Evolutionary conservation across 108 stramenopile genomes (phyloP).

Genomic region (Cyclotella sp.): DNA sequence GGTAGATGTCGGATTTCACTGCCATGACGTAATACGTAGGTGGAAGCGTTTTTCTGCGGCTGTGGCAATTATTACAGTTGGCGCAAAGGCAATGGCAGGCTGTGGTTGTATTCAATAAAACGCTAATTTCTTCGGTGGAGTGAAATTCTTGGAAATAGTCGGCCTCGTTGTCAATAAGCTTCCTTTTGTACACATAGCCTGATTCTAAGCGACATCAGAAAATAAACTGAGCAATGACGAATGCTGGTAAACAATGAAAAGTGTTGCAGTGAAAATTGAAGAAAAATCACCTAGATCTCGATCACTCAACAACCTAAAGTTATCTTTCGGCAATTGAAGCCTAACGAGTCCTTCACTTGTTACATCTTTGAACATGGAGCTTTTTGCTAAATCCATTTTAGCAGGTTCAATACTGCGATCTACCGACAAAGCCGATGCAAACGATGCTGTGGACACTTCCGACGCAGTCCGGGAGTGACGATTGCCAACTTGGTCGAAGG

Average conservation of each 20-base stretch:
- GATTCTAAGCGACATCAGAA: slow-evolving; percentile 3
- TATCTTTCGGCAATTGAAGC: slow-evolving; percentile 69
- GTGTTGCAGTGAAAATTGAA: slow-evolving; percentile 8
- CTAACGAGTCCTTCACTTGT: slow-evolving; percentile 58
- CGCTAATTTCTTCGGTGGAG: slow-evolving; percentile 18
- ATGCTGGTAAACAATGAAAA: background rate
- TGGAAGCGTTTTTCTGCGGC: slow-evolving; percentile 51
- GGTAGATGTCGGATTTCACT: slow-evolving; percentile 72
- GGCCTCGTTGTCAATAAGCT: slow-evolving; percentile 51
- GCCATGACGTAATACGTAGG: slow-evolving; percentile 62
- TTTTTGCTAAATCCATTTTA: slow-evolving; percentile 46
- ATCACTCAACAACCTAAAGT: slow-evolving; percentile 65
- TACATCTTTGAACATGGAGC: slow-evolving; percentile 63
- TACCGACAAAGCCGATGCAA: slow-evolving; percentile 32
- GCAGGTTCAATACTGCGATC: slow-evolving; percentile 53
- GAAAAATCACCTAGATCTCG: slow-evolving; percentile 36
- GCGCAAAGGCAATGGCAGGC: slow-evolving; percentile 5
- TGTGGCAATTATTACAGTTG: slow-evolving; percentile 25
- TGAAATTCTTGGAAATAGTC: slow-evolving; percentile 49
- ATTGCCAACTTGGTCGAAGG: background rate
- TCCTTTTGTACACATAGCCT: slow-evolving; percentile 51
- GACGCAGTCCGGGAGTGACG: slow-evolving; percentile 30
- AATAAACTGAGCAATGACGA: background rate
- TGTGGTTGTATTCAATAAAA: slow-evolving; percentile 11
- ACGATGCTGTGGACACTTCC: slow-evolving; percentile 31